phyloP scores from a whole-genome alignment of 495 filamentous ascomycete genomes.

The Neurospora sp. region DNA sequence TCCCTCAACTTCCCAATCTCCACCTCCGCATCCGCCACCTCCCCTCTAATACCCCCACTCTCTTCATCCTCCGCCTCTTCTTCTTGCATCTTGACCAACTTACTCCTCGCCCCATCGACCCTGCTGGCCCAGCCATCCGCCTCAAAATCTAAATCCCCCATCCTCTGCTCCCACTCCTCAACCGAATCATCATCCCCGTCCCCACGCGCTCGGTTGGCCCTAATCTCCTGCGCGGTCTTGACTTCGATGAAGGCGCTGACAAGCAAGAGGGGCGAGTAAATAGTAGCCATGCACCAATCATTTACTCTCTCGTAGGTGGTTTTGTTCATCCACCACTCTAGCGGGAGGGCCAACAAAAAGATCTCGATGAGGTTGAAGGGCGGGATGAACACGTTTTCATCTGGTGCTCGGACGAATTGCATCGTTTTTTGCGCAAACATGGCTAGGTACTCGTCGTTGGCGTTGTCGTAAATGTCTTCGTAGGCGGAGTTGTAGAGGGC shows the following conservation, averaged over 20 bases:
- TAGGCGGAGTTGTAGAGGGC: constrained; percentile 96
- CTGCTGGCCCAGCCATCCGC: constrained; percentile 69
- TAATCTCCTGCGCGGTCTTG: constrained; percentile 55
- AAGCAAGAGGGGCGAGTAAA: constrained; percentile 79
- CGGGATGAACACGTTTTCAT: constrained; percentile 96
- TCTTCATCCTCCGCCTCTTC: background rate
- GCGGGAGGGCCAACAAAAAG: constrained; percentile 62
- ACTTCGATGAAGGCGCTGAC: constrained; percentile 70
- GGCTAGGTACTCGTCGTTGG: constrained; percentile 89
- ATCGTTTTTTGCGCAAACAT: constrained; percentile 86
- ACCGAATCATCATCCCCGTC: constrained; percentile 83
- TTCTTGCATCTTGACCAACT: constrained; percentile 35
- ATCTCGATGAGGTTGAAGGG: constrained; percentile 93
- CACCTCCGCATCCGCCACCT: constrained; percentile 54
- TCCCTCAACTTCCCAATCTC: constrained; percentile 59
- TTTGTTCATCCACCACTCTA: constrained; percentile 90
- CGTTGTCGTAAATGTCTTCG: constrained; percentile 89
- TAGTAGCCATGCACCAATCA: constrained; percentile 70
- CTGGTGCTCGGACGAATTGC: constrained; percentile 90
- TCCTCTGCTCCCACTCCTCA: constrained; percentile 90
- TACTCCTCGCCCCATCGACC: constrained; percentile 61
- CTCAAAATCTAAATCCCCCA: constrained; percentile 62
- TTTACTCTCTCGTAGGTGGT: constrained; percentile 66
- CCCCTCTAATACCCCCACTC: constrained; percentile 6
- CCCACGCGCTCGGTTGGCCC: constrained; percentile 60